phyloP scores from a whole-genome alignment of 495 filamentous ascomycete species.

The Penicillium riverlandense region DNA sequence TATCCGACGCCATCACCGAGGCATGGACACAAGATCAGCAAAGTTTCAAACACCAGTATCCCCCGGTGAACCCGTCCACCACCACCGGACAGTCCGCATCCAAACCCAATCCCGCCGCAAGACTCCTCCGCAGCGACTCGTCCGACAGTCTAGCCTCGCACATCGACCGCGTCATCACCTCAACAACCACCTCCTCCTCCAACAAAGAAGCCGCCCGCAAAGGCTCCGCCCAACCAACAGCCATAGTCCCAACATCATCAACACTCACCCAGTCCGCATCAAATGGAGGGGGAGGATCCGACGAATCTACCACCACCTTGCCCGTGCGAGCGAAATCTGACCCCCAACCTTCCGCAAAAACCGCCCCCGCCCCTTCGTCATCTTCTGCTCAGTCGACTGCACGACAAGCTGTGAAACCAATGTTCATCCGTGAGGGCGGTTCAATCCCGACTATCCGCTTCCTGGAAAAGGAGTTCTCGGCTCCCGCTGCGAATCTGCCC shows the following conservation, averaged over 20 bases:
- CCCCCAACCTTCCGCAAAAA: neutral
- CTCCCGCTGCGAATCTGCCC: slow-evolving; percentile 87
- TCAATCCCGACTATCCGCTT: slow-evolving; percentile 91
- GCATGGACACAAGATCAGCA: slow-evolving; percentile 55
- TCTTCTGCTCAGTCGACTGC: neutral
- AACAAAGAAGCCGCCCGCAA: slow-evolving; percentile 27
- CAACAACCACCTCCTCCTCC: slow-evolving; percentile 33
- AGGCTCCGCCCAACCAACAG: slow-evolving; percentile 27
- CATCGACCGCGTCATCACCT: slow-evolving; percentile 40
- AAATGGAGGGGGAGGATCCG: neutral
- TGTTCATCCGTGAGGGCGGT: slow-evolving; percentile 94
- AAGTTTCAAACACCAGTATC: slow-evolving; percentile 25
- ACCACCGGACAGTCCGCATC: slow-evolving; percentile 7
- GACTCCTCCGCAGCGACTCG: slow-evolving; percentile 32
- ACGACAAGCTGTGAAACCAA: slow-evolving; percentile 25
- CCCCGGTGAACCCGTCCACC: slow-evolving; percentile 10
- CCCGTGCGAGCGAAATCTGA: slow-evolving; percentile 17
- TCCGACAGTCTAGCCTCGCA: slow-evolving; percentile 39
- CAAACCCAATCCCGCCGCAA: slow-evolving; percentile 7
- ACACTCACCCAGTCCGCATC: slow-evolving; percentile 45
- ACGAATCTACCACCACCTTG: slow-evolving; percentile 4
- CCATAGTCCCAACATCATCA: slow-evolving; percentile 47
- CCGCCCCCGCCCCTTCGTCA: neutral
- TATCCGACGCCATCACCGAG: slow-evolving; percentile 77
- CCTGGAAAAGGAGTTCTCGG: slow-evolving; percentile 88